A percentile compares a stretch with the other conserved stretches of the same genome.
These are phyloP conservation scores for Starmerella etchellsii DNA, from an alignment of 805 yeast genomes.

Conservation along the genomic window DNA sequence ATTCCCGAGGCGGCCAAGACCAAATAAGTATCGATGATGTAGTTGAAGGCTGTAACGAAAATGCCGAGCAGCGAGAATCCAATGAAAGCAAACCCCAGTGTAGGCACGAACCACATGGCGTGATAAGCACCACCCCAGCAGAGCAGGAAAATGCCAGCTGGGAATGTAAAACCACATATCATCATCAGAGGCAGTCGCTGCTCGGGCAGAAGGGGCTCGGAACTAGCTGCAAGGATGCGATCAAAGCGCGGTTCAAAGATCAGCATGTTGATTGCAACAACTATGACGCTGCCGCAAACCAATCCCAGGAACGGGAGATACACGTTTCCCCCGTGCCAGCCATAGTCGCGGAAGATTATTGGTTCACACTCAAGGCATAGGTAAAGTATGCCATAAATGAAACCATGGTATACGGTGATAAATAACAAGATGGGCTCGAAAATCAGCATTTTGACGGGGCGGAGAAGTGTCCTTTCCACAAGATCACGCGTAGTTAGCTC, in stretches of 20 bases:
- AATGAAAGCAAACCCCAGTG: conserved; percentile 40
- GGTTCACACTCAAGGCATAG: conserved; percentile 30
- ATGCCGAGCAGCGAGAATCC: conserved; percentile 42
- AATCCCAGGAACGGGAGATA: conserved; percentile 71
- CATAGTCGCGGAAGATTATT: conserved; percentile 39
- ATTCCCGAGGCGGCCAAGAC: conserved; percentile 47
- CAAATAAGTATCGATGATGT: conserved; percentile 48
- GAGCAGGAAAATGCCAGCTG: conserved; percentile 72
- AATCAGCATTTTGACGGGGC: conserved; percentile 27
- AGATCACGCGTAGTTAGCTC: conserved; percentile 31
- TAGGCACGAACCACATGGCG: conserved; percentile 52
- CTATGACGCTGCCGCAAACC: conserved; percentile 51
- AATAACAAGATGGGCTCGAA: conserved; percentile 30
- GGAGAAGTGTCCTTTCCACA: conserved; percentile 25
- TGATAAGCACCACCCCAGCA: conserved; percentile 77
- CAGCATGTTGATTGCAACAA: conserved; percentile 40
- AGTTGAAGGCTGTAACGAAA: conserved; percentile 48
- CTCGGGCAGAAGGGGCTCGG: conserved; percentile 59
- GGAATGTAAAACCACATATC: conserved; percentile 55
- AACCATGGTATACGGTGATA: conserved; percentile 29
- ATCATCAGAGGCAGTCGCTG: conserved; percentile 67
- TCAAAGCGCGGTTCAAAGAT: conserved; percentile 42
- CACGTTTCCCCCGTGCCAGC: conserved; percentile 45
- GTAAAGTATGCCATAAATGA: conserved; percentile 31
- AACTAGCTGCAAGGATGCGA: conserved; percentile 36